Conservation (phyloP, 768 basidiomycete genomes). For the Polyporus arcularius region DNA sequence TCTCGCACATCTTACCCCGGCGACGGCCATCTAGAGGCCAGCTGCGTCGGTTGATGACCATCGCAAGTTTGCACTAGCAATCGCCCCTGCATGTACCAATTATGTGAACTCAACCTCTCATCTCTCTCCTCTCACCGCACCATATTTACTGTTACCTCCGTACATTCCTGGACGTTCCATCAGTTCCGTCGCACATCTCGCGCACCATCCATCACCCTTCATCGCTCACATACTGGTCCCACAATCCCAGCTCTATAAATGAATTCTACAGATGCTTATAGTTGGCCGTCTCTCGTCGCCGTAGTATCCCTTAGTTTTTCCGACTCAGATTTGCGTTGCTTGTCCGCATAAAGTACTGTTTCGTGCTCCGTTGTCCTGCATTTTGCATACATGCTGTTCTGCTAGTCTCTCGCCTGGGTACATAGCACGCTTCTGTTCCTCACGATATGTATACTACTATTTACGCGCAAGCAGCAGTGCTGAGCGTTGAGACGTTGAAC, state of each 20-base stretch:
- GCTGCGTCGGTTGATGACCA: conserved; percentile 42
- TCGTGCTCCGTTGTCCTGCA: conserved; percentile 32
- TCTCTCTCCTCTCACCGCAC: conserved; percentile 20
- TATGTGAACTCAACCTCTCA: conserved; percentile 25
- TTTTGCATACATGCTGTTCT: conserved; percentile 34
- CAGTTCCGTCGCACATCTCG: conserved; percentile 9
- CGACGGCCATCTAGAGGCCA: conserved; percentile 44
- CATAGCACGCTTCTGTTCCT: conserved; percentile 26
- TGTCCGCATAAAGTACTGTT: conserved; percentile 27
- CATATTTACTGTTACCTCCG: conserved; percentile 25
- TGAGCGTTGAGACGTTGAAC: conserved; percentile 14
- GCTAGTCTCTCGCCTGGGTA: conserved; percentile 30
- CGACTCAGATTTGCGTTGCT: conserved; percentile 20
- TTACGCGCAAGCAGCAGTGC: conserved; percentile 17
- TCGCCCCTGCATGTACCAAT: conserved; percentile 27
- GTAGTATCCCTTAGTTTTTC: conserved; percentile 21
- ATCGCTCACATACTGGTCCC: conserved; percentile 17
- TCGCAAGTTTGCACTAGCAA: conserved; percentile 12
- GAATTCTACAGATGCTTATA: conserved; percentile 26
- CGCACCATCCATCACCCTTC: conserved; percentile 19
- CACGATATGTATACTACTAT: conserved; percentile 32
- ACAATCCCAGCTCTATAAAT: conserved; percentile 24
- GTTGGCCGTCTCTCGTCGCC: conserved; percentile 14
- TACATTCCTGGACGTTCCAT: conserved; percentile 18
- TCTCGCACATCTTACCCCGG: conserved; percentile 27